Evolutionary conservation across 176 grass and related monocot species (phyloP).

Genomic region (Canna indica): DNA sequence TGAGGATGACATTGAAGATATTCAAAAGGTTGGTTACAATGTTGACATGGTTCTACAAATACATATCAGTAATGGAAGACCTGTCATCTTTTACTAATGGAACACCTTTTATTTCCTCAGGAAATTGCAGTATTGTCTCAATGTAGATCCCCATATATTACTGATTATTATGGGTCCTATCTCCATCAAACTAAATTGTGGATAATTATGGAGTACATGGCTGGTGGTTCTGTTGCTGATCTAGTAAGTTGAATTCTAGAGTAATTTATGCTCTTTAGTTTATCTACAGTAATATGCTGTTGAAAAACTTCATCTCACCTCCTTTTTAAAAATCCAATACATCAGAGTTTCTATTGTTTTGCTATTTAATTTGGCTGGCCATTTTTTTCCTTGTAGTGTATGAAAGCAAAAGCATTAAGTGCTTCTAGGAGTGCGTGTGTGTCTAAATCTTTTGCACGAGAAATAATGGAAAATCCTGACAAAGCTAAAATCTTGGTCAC

Average conservation of each 20-base stretch:
- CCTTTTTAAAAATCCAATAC: too few relatives aligned
- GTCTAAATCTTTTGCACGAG: neutral
- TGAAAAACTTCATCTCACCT: neutral
- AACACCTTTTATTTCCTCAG: constrained; percentile 33
- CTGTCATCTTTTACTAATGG: constrained; percentile 21
- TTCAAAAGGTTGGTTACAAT: constrained; percentile 76
- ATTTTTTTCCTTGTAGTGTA: neutral
- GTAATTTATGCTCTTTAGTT: neutral
- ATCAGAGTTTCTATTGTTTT: too few relatives aligned
- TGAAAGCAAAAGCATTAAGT: neutral
- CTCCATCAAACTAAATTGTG: constrained; percentile 97
- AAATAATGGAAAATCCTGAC: neutral
- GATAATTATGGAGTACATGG: constrained; percentile 99
- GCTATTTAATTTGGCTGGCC: too few relatives aligned
- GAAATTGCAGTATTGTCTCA: constrained; percentile 98
- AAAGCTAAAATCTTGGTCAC: neutral
- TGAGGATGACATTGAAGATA: constrained; percentile 99
- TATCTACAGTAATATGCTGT: neutral
- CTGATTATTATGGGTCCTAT: constrained; percentile 96
- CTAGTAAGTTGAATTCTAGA: constrained; percentile 58
- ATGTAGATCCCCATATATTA: constrained; percentile 97
- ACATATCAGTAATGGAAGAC: neutral
- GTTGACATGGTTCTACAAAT: constrained; percentile 1
- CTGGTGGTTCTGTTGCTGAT: constrained; percentile 98
- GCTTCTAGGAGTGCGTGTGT: neutral